Percentiles rank a stretch among this genome's conserved stretches.
These are phyloP conservation scores for Shiraia bambusicola DNA, from an alignment of 2,329 filamentous ascomycete species.

Conservation along the genomic window DNA sequence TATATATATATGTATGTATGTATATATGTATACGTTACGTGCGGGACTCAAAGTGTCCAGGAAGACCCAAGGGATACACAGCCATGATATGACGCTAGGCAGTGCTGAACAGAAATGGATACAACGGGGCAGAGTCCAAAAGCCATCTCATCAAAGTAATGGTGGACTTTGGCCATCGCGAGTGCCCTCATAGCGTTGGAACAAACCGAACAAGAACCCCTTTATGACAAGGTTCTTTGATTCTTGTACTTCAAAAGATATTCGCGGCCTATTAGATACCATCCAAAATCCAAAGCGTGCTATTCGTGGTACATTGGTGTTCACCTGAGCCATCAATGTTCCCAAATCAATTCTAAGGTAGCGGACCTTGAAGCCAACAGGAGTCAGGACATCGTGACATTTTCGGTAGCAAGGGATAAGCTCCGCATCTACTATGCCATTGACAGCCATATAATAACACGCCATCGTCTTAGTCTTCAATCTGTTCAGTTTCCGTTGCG, in stretches of 20 bases:
- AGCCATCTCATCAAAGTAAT: neutral
- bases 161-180: neutral
- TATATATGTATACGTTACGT: conserved; percentile 5
- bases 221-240: neutral
- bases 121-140: neutral
- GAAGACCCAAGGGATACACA: conserved; percentile 5
- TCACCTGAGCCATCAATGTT: neutral
- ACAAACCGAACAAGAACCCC: neutral
- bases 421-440: too few relatives aligned
- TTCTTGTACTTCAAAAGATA: too few relatives aligned
- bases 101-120: conserved; percentile 4
- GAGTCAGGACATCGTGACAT: too few relatives aligned
- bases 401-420: too few relatives aligned
- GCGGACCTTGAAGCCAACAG: too few relatives aligned
- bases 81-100: neutral
- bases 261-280: neutral
- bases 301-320: conserved; percentile 4
- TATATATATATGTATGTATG: neutral
- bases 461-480: too few relatives aligned
- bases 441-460: too few relatives aligned
- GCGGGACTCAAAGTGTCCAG: conserved; percentile 1
- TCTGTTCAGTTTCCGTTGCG: too few relatives aligned
- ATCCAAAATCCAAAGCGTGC: neutral
- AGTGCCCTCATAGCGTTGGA: conserved; percentile 3
- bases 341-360: neutral